Percentiles rank a stretch among this genome's conserved stretches.
phyloP scores from a whole-genome alignment of 768 basidiomycete species.

The button mushroom (Agaricus bisporus) region DNA sequence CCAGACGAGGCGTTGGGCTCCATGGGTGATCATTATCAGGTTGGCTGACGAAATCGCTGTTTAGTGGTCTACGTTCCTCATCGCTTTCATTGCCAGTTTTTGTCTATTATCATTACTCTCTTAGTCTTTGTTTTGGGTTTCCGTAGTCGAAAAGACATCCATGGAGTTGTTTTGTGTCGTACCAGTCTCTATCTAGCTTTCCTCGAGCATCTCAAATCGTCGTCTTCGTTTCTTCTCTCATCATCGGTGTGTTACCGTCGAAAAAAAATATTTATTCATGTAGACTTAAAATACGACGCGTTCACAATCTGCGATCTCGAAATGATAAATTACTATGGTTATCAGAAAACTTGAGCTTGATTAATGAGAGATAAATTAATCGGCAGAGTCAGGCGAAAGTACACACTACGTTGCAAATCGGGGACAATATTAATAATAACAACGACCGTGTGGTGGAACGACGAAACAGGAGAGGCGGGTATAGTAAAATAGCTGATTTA shows the following conservation, averaged over 20 bases:
- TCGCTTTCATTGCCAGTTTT: neutral
- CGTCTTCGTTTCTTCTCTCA: conserved; percentile 1
- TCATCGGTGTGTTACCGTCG: conserved; percentile 9
- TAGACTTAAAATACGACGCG: too few species aligned
- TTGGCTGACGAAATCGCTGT: conserved; percentile 8
- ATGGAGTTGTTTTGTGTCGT: neutral
- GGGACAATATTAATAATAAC: too few species aligned
- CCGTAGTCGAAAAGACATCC: neutral
- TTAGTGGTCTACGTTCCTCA: neutral
- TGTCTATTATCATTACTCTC: neutral
- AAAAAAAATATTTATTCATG: conserved; percentile 1
- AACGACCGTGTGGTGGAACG: too few species aligned
- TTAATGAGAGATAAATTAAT: neutral
- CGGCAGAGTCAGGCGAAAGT: neutral
- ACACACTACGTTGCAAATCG: too few species aligned
- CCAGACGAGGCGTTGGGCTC: conserved; percentile 20
- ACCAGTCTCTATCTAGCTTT: conserved; percentile 1
- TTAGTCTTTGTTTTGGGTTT: neutral
- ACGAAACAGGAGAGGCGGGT: too few species aligned
- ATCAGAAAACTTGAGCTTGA: too few species aligned
- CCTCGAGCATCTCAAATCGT: conserved; percentile 1
- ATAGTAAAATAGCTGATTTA: conserved; percentile 3
- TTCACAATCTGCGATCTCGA: too few species aligned
- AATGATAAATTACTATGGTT: too few species aligned
- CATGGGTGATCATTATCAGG: conserved; percentile 20